These are phyloP conservation scores for Trypanosoma rangeli DNA, from an alignment of 208 protist species.

Conservation along the genomic window DNA sequence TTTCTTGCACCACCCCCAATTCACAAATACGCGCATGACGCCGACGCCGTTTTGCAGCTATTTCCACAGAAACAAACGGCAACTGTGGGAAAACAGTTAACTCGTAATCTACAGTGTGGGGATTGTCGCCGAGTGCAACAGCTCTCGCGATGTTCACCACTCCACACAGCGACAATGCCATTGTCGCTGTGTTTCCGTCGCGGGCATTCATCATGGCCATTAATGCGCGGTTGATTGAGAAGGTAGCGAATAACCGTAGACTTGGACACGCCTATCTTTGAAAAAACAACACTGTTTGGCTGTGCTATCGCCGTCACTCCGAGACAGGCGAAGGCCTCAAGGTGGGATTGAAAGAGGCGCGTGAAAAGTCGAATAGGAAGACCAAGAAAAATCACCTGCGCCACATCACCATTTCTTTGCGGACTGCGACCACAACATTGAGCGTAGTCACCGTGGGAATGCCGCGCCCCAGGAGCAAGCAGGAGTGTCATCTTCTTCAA, in stretches of 20 bases:
- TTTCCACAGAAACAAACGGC: slow-evolving; percentile 77
- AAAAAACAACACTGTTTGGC: slow-evolving; percentile 89
- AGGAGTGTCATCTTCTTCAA: too few species aligned
- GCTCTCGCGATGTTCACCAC: slow-evolving; percentile 36
- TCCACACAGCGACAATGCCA: slow-evolving; percentile 25
- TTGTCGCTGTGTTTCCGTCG: too few species aligned
- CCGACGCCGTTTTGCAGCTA: slow-evolving; percentile 51
- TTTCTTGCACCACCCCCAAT: too few species aligned
- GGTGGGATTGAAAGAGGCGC: slow-evolving; percentile 54
- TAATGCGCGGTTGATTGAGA: too few species aligned
- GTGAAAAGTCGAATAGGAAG: slow-evolving; percentile 69
- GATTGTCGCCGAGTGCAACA: slow-evolving; percentile 82
- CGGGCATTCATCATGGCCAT: too few species aligned
- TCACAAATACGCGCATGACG: slow-evolving; percentile 61
- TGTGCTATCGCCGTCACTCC: slow-evolving; percentile 81
- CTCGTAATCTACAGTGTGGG: slow-evolving; percentile 79
- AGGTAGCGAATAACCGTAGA: slow-evolving; percentile 76
- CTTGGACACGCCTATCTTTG: slow-evolving; percentile 85
- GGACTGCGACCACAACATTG: slow-evolving; percentile 6
- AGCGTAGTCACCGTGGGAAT: neutral
- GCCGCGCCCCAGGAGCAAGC: too few species aligned
- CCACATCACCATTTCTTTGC: slow-evolving; percentile 11
- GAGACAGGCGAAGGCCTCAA: slow-evolving; percentile 37
- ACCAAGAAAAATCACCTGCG: slow-evolving; percentile 84
- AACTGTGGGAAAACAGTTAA: slow-evolving; percentile 76